phyloP scores from a whole-genome alignment of 2,329 filamentous ascomycete genomes.

The Helminthosporium solani region DNA sequence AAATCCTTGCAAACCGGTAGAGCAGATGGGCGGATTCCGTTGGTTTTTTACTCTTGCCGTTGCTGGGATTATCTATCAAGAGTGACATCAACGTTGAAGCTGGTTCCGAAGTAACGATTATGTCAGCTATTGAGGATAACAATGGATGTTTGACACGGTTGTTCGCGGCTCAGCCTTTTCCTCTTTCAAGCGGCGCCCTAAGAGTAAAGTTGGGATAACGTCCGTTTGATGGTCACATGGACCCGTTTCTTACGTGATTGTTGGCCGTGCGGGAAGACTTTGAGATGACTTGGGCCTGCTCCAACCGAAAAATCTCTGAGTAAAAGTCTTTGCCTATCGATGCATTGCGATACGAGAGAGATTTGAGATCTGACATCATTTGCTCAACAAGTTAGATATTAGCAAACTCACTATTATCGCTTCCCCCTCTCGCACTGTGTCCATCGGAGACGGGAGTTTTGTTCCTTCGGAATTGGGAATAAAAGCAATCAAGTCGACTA shows the following conservation, averaged over 20 bases:
- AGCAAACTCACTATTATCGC: too few relatives aligned
- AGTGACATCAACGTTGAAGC: too few relatives aligned
- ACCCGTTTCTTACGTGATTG: conserved; percentile 21
- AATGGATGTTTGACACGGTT: conserved; percentile 23
- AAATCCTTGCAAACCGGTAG: not conserved
- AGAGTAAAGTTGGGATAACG: not conserved
- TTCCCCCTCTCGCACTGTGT: too few relatives aligned
- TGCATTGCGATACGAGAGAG: not conserved
- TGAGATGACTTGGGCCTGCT: not conserved
- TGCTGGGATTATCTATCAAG: too few relatives aligned
- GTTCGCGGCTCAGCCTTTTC: conserved; percentile 26
- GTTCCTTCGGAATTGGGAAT: too few relatives aligned
- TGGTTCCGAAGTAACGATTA: not conserved
- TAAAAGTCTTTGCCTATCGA: not conserved
- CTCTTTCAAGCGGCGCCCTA: conserved; percentile 1
- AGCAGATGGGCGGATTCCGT: not conserved
- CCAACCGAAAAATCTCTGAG: not conserved
- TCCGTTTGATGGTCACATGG: conserved; percentile 5
- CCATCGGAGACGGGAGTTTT: too few relatives aligned
- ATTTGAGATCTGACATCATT: not conserved
- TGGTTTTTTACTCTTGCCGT: too few relatives aligned
- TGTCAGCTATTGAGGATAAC: conserved; percentile 9
- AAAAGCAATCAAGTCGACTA: too few relatives aligned
- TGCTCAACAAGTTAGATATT: too few relatives aligned
- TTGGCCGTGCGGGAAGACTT: not conserved